Evolutionary conservation across 192 early-diverging fungal genomes (phyloP), one percentile per base, ranked within the genome.

Genomic region (Pecoramyces ruminantium): DNA sequence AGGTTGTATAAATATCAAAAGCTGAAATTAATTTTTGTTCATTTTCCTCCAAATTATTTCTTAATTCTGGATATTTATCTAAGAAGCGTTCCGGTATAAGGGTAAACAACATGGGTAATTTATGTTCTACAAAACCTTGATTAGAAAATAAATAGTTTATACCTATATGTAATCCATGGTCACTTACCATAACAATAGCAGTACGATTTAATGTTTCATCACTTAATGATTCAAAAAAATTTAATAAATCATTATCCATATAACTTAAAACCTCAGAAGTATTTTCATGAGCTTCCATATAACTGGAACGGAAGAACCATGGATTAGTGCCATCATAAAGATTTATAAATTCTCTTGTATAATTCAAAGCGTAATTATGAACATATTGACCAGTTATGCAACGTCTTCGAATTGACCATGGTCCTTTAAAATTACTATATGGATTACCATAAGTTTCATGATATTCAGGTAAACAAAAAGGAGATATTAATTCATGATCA

Each of bases 391-490:
- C 86, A 79, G 85, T 84, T n/a, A 85, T 77, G 80, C 86, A 87
- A 78, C 86, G 80, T 29, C 80, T 77, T 12, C 80, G 81, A 29
- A 87, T 85, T 29, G 86, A 87, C 21, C 83, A 85, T 21, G 86
- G 83, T 0, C 86, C 86, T 29, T 84, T 83, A 78, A 87, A 90
- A 81, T 90, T 90, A 14, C 88, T 87, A 82, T 85, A 88, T 14
- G 88, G 81, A 79, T 90, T 90, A 30, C 87, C 87, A 0, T 81
- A 80, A 34, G 84, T 39, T 0, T 88, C 85, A 38, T 85, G 89
- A 78, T 83, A 88, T 27, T 88, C 88, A 28, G 89, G 88, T 39
- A 89, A n/a, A 42, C 89, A 90, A 80, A 90, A 90, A 15, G 89
- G 89, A 29, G 88, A 82, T 0, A 87, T 82, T 27, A 90, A 84